phyloP scores from a whole-genome alignment of 106 monocot species.

The Iris macrosiphon region DNA sequence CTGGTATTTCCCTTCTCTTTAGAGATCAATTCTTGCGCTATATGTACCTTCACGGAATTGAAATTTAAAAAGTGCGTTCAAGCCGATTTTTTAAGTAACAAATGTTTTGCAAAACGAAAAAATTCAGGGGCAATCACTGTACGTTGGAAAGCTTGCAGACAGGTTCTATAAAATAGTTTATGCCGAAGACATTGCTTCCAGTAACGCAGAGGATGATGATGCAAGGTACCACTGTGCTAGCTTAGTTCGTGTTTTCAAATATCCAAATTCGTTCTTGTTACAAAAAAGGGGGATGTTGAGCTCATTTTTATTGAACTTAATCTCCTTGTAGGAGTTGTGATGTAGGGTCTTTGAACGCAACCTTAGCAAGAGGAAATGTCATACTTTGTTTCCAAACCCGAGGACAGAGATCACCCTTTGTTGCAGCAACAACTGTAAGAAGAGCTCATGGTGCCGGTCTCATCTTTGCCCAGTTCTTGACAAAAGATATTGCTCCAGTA shows the following conservation, averaged over 20 bases:
- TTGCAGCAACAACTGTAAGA: slow-evolving; percentile 40
- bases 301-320: background rate
- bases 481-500: slow-evolving; percentile 38
- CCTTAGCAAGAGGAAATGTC: slow-evolving; percentile 56
- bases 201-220: slow-evolving; percentile 23
- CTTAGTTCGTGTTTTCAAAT: background rate
- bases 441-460: slow-evolving; percentile 47
- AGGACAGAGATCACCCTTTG: slow-evolving; percentile 33
- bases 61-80: too few species aligned
- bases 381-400: slow-evolving; percentile 57
- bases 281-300: background rate
- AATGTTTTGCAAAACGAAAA: too few species aligned
- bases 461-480: slow-evolving; percentile 57
- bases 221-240: slow-evolving; percentile 25
- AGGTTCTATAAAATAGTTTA: slow-evolving; percentile 33
- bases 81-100: too few species aligned
- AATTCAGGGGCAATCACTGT: slow-evolving; percentile 57
- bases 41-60: too few species aligned
- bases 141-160: slow-evolving; percentile 18
- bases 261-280: background rate
- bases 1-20: slow-evolving; percentile 1
- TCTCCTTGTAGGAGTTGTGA: slow-evolving; percentile 40
- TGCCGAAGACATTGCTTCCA: slow-evolving; percentile 48
- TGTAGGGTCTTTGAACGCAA: slow-evolving; percentile 42
- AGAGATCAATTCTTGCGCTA: too few species aligned